Conservation (phyloP, 345 rosid species). For the Luvunga scandens region DNA sequence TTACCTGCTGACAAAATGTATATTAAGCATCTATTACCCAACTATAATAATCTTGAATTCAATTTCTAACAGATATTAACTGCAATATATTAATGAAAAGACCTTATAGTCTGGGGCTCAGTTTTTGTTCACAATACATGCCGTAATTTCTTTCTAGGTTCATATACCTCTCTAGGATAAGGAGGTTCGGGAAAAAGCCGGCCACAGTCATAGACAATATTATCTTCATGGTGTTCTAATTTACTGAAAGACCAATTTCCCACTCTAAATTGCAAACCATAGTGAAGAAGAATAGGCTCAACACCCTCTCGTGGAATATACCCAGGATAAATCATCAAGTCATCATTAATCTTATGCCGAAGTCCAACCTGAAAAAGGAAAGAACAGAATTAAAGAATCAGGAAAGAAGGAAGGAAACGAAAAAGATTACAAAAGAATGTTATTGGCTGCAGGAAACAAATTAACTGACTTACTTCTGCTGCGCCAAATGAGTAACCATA, state of each 20-base stretch:
- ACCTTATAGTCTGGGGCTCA: slow-evolving; percentile 4
- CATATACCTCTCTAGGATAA: slow-evolving; percentile 84
- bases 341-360: slow-evolving; percentile 80
- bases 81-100: not conserved
- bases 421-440: not conserved
- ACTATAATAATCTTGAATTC: not conserved
- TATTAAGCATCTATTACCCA: not conserved
- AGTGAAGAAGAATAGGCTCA: slow-evolving; percentile 91
- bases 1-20: slow-evolving; percentile 46
- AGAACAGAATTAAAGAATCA: slow-evolving; percentile 8
- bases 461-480: slow-evolving; percentile 60
- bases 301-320: slow-evolving; percentile 77
- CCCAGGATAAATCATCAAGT: slow-evolving; percentile 96
- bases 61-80: not conserved
- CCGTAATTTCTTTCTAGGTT: not conserved
- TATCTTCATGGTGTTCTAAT: slow-evolving; percentile 86
- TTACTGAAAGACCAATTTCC: slow-evolving; percentile 98
- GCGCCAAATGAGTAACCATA: slow-evolving; percentile 99
- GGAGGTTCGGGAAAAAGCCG: slow-evolving; percentile 97
- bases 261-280: slow-evolving; percentile 79
- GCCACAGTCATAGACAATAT: slow-evolving; percentile 78
- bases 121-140: not conserved
- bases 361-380: slow-evolving; percentile 75
- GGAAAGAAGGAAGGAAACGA: not conserved
- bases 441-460: slow-evolving; percentile 8